Evolutionary conservation across 192 early-diverging fungal genomes (phyloP).

Genomic region (Backusella luteola): DNA sequence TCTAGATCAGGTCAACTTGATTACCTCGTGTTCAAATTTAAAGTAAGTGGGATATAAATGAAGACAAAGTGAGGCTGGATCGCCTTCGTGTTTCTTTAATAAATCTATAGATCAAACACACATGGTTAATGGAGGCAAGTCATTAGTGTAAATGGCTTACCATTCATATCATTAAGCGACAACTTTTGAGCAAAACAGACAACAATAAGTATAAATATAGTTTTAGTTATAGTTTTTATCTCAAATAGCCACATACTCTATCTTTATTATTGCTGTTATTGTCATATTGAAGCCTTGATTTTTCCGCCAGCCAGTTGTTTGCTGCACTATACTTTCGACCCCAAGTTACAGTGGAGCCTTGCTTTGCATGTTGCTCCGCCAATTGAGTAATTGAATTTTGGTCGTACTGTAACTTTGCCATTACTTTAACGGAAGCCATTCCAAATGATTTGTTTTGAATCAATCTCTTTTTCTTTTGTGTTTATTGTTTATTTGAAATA

Average conservation of each 20-base stretch:
- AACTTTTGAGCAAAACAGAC: background rate
- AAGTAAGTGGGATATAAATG: conserved; percentile 74
- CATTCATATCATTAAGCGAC: conserved; percentile 12
- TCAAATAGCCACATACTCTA: background rate
- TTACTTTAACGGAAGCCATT: conserved; percentile 30
- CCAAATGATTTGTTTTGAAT: background rate
- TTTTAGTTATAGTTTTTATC: too few relatives aligned
- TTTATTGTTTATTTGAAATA: background rate
- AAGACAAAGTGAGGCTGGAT: conserved; percentile 58
- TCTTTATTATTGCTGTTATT: background rate
- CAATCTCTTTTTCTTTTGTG: background rate
- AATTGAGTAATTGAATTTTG: conserved; percentile 29
- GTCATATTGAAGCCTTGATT: background rate
- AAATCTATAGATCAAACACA: conserved; percentile 36
- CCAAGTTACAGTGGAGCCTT: conserved; percentile 16
- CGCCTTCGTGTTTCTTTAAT: conserved; percentile 45
- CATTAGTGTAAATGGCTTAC: background rate
- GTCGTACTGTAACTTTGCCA: conserved; percentile 30
- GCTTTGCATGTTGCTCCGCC: conserved; percentile 25
- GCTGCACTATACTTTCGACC: background rate
- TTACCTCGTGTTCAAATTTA: conserved; percentile 65
- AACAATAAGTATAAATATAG: background rate
- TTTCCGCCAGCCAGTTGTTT: conserved; percentile 6
- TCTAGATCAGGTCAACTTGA: background rate
- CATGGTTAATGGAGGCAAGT: background rate